Evolutionary conservation across 495 filamentous ascomycete genomes (phyloP).

Genomic region (Aspergillus hancockii): DNA sequence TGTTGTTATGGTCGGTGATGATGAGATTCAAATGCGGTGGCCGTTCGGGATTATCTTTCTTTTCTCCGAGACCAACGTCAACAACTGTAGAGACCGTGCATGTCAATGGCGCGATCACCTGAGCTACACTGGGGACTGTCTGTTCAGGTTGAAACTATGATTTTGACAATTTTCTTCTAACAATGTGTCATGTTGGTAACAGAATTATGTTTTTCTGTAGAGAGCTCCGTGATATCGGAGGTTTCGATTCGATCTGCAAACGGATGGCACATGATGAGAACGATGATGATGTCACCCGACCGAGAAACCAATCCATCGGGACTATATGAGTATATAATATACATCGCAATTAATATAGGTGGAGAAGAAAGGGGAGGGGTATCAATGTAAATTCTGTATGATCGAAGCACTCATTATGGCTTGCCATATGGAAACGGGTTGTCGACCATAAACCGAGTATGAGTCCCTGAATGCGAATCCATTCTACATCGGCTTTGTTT

Average conservation of each 20-base stretch:
- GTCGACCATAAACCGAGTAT: too few relatives aligned
- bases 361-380: too few relatives aligned
- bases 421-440: too few relatives aligned
- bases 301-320: too few relatives aligned
- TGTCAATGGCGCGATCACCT: background rate
- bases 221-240: background rate
- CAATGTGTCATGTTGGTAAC: too few relatives aligned
- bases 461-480: too few relatives aligned
- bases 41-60: slow-evolving; percentile 6
- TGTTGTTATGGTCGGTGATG: background rate
- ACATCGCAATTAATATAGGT: background rate
- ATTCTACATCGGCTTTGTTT: too few relatives aligned
- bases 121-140: background rate
- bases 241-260: slow-evolving; percentile 4
- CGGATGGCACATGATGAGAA: slow-evolving; percentile 10
- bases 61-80: slow-evolving; percentile 1
- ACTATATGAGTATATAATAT: too few relatives aligned
- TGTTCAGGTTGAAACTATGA: background rate
- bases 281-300: slow-evolving; percentile 31
- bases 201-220: too few relatives aligned
- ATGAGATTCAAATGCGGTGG: slow-evolving; percentile 8
- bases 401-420: too few relatives aligned
- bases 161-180: background rate
- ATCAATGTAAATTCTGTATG: too few relatives aligned
- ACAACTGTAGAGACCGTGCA: background rate